A percentile compares a stretch with the other conserved stretches of the same genome.
phyloP scores from a whole-genome alignment of 2,329 filamentous ascomycete species.

The Coniochaeta ligniaria region DNA sequence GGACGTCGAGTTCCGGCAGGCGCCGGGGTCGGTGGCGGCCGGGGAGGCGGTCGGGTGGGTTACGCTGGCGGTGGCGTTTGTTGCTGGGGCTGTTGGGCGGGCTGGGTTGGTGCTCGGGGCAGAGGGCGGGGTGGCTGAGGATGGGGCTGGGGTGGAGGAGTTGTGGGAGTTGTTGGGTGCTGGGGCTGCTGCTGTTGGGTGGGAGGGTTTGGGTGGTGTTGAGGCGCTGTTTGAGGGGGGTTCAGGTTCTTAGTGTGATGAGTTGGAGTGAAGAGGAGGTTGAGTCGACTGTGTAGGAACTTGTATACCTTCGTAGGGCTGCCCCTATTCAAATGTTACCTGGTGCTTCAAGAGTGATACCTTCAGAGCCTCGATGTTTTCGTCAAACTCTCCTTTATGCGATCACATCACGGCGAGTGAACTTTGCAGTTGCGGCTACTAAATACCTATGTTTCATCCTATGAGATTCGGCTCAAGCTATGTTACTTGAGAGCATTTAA shows the following conservation, averaged over 20 bases:
- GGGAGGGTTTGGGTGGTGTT: not conserved
- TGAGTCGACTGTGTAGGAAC: too few species aligned
- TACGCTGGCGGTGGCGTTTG: conserved; percentile 23
- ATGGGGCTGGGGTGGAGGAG: conserved; percentile 13
- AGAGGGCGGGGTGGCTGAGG: not conserved
- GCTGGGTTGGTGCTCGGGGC: conserved; percentile 6
- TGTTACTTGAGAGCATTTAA: too few species aligned
- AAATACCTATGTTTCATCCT: too few species aligned
- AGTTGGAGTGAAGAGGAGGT: too few species aligned
- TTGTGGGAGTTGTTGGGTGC: conserved; percentile 16
- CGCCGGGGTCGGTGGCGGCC: conserved; percentile 20
- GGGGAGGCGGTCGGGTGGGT: conserved; percentile 24
- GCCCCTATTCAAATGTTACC: too few species aligned
- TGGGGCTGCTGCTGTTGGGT: not conserved
- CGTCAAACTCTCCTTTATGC: too few species aligned
- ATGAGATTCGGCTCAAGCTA: too few species aligned
- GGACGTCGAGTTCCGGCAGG: conserved; percentile 29
- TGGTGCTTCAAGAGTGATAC: too few species aligned
- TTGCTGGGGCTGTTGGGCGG: conserved; percentile 18
- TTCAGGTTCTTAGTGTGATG: not conserved
- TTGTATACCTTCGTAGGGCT: too few species aligned
- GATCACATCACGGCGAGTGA: too few species aligned
- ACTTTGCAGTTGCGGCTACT: too few species aligned
- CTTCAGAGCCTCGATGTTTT: too few species aligned
- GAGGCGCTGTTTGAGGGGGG: not conserved